A percentile compares a stretch with the other conserved stretches of the same genome.
phyloP scores from a whole-genome alignment of 164 flowering plant species.

The Tinospora cordifolia region DNA sequence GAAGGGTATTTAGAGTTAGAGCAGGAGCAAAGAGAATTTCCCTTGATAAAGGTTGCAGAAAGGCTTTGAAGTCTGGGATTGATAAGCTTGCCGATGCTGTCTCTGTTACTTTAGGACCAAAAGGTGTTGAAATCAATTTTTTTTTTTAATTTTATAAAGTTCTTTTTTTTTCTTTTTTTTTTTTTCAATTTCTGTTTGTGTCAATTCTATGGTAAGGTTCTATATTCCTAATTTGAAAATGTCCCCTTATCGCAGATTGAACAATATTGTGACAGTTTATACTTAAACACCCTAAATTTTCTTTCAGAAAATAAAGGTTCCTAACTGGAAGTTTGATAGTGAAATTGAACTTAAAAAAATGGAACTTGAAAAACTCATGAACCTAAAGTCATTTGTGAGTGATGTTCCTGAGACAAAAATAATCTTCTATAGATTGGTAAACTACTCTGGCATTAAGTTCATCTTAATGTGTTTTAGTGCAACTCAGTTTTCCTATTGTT shows the following conservation, averaged over 20 bases:
- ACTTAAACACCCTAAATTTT: neutral
- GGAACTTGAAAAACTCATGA: neutral
- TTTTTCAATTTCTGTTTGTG: neutral
- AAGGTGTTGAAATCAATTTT: constrained; percentile 36
- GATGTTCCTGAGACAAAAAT: too few relatives aligned
- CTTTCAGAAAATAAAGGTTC: neutral
- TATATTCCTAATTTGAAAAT: neutral
- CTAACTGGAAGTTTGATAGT: too few relatives aligned
- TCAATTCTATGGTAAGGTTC: too few relatives aligned
- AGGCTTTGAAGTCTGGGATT: constrained; percentile 60
- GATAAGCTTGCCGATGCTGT: constrained; percentile 98
- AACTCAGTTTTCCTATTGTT: neutral
- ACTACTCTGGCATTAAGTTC: neutral
- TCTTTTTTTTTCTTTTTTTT: neutral
- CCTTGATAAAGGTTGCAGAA: constrained; percentile 61
- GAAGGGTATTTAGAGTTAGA: constrained; percentile 27
- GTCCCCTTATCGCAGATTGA: neutral
- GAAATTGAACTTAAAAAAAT: neutral
- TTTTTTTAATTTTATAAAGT: too few relatives aligned
- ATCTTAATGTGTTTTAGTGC: neutral
- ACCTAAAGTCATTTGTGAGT: neutral
- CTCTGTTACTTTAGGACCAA: constrained; percentile 84
- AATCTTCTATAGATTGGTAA: neutral
- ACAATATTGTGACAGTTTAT: neutral
- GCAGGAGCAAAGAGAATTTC: constrained; percentile 74